Conservation (phyloP, 129 eudicot species). For the Saposhnikovia divaricata region DNA sequence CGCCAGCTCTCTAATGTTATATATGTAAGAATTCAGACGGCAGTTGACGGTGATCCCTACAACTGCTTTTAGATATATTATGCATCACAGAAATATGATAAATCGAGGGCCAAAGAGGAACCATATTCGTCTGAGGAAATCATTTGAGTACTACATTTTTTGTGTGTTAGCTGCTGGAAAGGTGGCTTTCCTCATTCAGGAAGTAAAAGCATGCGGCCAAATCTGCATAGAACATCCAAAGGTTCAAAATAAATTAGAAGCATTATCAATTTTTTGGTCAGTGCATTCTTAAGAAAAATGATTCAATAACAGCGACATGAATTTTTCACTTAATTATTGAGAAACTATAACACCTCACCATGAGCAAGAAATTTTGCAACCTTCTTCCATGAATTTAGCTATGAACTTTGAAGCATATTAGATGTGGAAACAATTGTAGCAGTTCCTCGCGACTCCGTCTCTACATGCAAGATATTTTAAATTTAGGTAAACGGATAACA, state of each 20-base stretch:
- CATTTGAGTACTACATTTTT: not conserved
- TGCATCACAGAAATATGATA: not conserved
- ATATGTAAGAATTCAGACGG: not conserved
- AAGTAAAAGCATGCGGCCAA: not conserved
- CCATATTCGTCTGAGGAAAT: not conserved
- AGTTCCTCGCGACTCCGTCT: slow-evolving; percentile 77
- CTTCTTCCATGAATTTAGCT: slow-evolving; percentile 33
- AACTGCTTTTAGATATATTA: not conserved
- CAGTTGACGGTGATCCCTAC: not conserved
- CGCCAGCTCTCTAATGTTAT: not conserved
- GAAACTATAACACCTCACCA: not conserved
- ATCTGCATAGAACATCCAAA: not conserved
- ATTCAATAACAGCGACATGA: not conserved
- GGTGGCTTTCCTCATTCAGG: not conserved
- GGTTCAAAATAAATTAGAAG: not conserved
- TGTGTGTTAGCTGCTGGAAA: not conserved
- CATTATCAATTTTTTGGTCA: not conserved
- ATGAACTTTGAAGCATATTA: slow-evolving; percentile 76
- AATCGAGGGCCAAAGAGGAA: not conserved
- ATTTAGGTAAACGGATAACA: not conserved
- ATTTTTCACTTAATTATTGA: not conserved
- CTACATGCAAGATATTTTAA: slow-evolving; percentile 21
- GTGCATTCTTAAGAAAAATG: not conserved
- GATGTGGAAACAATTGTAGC: slow-evolving; percentile 60
- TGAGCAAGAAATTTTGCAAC: not conserved